Base-by-base conservation (phyloP, 306 rosid genomes). In the Pyrus pyrifolia region DNA sequence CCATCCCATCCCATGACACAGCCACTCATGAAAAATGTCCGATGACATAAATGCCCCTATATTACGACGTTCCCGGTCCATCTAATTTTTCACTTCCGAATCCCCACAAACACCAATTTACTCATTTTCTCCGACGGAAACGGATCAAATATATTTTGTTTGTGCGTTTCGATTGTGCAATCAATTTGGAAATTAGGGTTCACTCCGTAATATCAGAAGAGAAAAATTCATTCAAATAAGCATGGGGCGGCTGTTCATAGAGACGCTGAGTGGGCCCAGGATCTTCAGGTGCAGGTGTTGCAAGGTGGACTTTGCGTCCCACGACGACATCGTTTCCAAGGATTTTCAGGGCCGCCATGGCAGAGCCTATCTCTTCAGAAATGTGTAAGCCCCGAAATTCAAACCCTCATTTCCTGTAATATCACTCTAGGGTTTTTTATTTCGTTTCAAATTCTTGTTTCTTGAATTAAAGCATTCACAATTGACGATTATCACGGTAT, bases 251-350 rank as follows among this genome's bases (percentile, higher is more conserved):
- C 75, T 81, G 13, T 81, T 71, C 51, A 42, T 81, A 66, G 78
- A 76, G 74, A 64, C 68, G 15, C 78, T 81, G 65, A 72, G 61
- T 31, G 81, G 85, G 17, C 55, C 74, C 5, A 81, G 31, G 85
- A 72, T 81, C 74, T 81, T 76, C 85, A 81, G 76, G 80, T 81
- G 85, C 81, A 81, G 38, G 70, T 76, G 44, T 67, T 81, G 85
- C 81, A 76, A 76, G 75, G 81, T 81, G 5, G 85, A 81, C 76
- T 71, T 70, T 11, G 85, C 85, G 6, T 81, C 81, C 58, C 70
- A 59, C 44, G 68, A 60, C 46, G 74, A 71, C 66, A 66, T 81
- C 75, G 78, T 81, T 33, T 81, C 85, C 57, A 81, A 81, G 78
- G 75, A 81, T 0, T 81, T 81, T 70, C 85, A 72, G 57, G 85